Evolutionary conservation across 2,329 filamentous ascomycete genomes (phyloP), one percentile per base, ranked within the genome.

Genomic region (Trichoderma gracile): DNA sequence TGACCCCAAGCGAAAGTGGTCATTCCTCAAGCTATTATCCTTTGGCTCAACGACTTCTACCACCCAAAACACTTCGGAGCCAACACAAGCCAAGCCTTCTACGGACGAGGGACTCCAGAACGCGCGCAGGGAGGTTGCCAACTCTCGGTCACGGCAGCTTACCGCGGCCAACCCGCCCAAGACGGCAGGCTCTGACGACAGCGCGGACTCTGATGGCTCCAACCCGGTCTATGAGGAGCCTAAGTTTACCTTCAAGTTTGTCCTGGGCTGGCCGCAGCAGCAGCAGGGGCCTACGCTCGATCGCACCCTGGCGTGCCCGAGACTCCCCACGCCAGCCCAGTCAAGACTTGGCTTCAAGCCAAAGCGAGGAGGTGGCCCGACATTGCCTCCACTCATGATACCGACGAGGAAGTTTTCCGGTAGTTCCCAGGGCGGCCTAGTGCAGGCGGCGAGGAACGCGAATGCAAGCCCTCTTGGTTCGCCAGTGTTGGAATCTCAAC

Each of bases 241-340:
- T 73, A 79, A 82, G 68, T 92, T 86, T 71, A 82, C 86, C 66
- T 93, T 93, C 80, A 90, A 88, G 67, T 93, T 93, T 71, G 86
- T 88, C 10, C 81, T 93, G 2, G 88, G 89, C 66, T 89, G 85
- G 82, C 81, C 87, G 46, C 77, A 82, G 55, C 75, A 81, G 21
- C 84, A 84, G 30, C 75, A 81, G 27, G 80, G 84, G 67, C 80
- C 84, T 59, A 78, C 80, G 0, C 84, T 83, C 3, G 84, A 89
- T 46, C 84, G 87, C 3, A 82, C 89, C n/a, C 79, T 93, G 21
- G 82, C 81, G 23, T 83, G 86, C 5, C 91, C 91, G 1, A 82
- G 88, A 14, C 82, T 95, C 4, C 91, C 91, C 0, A 81, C 82
- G 3, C 84, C 89, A 0, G 90, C 91, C 0, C 90, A 94, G 70